phyloP scores from a whole-genome alignment of 345 rosid genomes.

The Citrus sp. region DNA sequence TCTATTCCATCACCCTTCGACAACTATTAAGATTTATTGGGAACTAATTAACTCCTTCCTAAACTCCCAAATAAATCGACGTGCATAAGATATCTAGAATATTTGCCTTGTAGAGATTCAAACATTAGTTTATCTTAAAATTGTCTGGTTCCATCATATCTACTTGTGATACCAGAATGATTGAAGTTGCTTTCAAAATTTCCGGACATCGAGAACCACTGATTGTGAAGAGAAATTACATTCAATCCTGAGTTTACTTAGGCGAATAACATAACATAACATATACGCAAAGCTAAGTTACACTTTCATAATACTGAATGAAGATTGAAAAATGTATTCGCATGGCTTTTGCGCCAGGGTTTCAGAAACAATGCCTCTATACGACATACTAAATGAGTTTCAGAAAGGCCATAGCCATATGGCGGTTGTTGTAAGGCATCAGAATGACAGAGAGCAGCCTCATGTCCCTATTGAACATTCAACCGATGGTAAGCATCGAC shows the following conservation, averaged over 20 bases:
- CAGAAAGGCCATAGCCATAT: conserved; percentile 77
- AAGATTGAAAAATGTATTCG: neutral
- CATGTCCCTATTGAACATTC: conserved; percentile 1
- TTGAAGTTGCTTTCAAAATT: neutral
- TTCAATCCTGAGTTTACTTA: neutral
- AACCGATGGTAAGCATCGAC: conserved; percentile 11
- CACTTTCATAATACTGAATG: neutral
- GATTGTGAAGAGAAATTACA: neutral
- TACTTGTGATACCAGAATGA: neutral
- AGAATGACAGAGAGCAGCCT: conserved; percentile 19
- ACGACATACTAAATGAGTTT: conserved; percentile 64
- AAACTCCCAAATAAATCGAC: neutral
- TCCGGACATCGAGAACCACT: neutral
- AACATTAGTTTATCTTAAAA: neutral
- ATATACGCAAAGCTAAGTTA: neutral
- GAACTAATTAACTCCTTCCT: neutral
- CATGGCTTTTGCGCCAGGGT: conserved; percentile 33
- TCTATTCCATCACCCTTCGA: neutral
- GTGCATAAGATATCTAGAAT: neutral
- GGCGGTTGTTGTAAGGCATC: conserved; percentile 52
- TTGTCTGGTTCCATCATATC: neutral
- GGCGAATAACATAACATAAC: neutral
- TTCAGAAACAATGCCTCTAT: conserved; percentile 48
- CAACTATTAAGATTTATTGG: neutral
- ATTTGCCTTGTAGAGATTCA: too few species aligned